Evolutionary conservation across 2,329 filamentous ascomycete genomes (phyloP), one percentile per base, ranked within the genome.

Genomic region (Teratosphaeria gauchensis): DNA sequence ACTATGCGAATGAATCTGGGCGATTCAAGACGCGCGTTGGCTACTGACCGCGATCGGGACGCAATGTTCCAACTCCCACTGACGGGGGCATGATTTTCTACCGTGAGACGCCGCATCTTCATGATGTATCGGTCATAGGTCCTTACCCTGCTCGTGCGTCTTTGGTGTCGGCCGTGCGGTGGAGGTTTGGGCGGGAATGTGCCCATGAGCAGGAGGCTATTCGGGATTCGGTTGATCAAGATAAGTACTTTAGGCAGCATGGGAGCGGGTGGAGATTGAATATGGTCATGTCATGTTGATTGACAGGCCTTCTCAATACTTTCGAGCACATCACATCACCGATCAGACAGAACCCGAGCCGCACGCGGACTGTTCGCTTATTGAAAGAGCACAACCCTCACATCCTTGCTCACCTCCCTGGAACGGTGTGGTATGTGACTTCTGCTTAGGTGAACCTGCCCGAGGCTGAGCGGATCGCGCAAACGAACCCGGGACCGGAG

Each of bases 371-470:
- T 3, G 54, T 56, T 31, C 30, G 53, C 4, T 33, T 61, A 16
- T 7, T 61, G 24, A 32, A 28, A 7, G 32, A 56, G 24, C 52
- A 56, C 19, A 56, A 61, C 9, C 46, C 59, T 12, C 21, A 3
- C 6, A 46, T 61, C 3, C 56, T 54, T 11, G 53, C 53, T 7
- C 28, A 19, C 7, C 46, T 61, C 1, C 53, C 59, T 4, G 53
- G 56, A 19, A 53, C 59, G 11, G 59, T 54, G 21, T 60, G 59
- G 59, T 53, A 51, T 32, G 54, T 56, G 14, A 55, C 32, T 19
- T 14, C 11, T 21, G 31, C 31, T 8, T 14, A 55, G 33, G 19
- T 55, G 53, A 7, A 48, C n/a, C 42, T 48, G 16, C 42, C 42
- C 5, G n/a, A 1, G 2, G 42, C 42, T 8, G n/a, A 21, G 42